Base-by-base conservation (phyloP, 140 eudicot species). In the Stevia rebaudiana region DNA sequence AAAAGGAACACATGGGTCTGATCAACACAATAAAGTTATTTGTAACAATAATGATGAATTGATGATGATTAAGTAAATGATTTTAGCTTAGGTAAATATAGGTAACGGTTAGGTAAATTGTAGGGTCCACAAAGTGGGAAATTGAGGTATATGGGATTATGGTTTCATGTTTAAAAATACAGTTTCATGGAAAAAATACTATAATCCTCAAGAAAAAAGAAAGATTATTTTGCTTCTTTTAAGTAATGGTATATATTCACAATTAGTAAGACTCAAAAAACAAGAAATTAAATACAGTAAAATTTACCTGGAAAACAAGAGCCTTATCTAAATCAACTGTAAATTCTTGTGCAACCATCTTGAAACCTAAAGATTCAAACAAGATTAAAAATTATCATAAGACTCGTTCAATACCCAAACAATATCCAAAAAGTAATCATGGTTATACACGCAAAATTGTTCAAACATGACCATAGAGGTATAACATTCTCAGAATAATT, bases 321-420 rank as follows among this genome's bases (percentile, higher is more conserved):
- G 82, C 78, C 82, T 77, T 71, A 11, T 77, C 42, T 66, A 77
- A 61, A 77, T 77, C 82, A 66, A 77, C 82, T 1, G 77, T 71
- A 49, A 71, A 77, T 36, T 71, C 78, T 64, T 77, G 78, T 5
- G 82, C 74, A 43, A 77, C 82, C 78, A 77, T 77, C 74, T 59
- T 4, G 78, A 59, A 43, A 71, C 74, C 82, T 65, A 58, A 28
- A 56, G 42, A 69, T 42, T 23, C 21, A 68, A 61, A 24, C 44
- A 51, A 49, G 17, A 48, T 28, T 31, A 24, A n/a, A 48, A 43
- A 37, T 6, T n/a, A n/a, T n/a, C n/a, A 33, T 22, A 22, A 37
- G 8, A 36, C 9, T 15, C 16, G 11, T 11, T 42, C 36, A 69
- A 24, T 55, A 28, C 22, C 35, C 35, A 31, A 31, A 55, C 12